Percentiles rank a stretch among this genome's conserved stretches.
These are phyloP conservation scores for Phytophthora aleatoria DNA, from an alignment of 352 stramenopile species.

Conservation along the genomic window DNA sequence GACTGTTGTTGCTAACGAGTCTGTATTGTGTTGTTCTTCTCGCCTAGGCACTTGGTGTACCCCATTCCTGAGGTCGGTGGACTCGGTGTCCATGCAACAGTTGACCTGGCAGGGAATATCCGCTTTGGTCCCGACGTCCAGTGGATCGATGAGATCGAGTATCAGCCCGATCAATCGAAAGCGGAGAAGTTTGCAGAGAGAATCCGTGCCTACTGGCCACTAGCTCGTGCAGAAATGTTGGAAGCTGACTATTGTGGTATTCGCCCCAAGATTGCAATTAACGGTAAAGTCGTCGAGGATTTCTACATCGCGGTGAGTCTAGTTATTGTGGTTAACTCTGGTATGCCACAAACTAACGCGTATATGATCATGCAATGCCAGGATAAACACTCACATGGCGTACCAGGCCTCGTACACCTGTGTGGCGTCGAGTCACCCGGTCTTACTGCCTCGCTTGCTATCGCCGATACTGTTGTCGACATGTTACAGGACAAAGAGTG, in stretches of 20 bases:
- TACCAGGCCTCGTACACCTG: conserved; percentile 90
- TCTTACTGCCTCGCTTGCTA: conserved; percentile 88
- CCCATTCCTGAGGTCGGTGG: conserved; percentile 94
- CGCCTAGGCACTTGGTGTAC: conserved; percentile 92
- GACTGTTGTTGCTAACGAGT: background rate
- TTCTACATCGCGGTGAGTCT: conserved; percentile 89
- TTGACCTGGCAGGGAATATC: conserved; percentile 92
- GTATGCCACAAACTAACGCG: background rate
- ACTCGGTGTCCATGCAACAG: conserved; percentile 96
- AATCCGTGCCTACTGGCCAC: conserved; percentile 95
- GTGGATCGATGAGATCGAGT: conserved; percentile 92
- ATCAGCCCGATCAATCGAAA: conserved; percentile 73
- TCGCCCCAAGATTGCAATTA: conserved; percentile 92
- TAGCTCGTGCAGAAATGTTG: conserved; percentile 76
- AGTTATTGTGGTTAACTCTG: background rate
- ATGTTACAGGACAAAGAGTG: conserved; percentile 45
- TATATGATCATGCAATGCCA: conserved; percentile 23
- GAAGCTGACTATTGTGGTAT: conserved; percentile 96
- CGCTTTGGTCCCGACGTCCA: conserved; percentile 98
- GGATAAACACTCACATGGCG: conserved; percentile 67
- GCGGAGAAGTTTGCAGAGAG: conserved; percentile 58
- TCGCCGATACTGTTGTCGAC: conserved; percentile 76
- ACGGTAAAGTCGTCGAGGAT: conserved; percentile 70
- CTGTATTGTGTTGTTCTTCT: background rate
- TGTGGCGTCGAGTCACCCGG: conserved; percentile 97